Evolutionary conservation across 441 rosid genomes (phyloP).

Genomic region (Gossypium davidsonii): DNA sequence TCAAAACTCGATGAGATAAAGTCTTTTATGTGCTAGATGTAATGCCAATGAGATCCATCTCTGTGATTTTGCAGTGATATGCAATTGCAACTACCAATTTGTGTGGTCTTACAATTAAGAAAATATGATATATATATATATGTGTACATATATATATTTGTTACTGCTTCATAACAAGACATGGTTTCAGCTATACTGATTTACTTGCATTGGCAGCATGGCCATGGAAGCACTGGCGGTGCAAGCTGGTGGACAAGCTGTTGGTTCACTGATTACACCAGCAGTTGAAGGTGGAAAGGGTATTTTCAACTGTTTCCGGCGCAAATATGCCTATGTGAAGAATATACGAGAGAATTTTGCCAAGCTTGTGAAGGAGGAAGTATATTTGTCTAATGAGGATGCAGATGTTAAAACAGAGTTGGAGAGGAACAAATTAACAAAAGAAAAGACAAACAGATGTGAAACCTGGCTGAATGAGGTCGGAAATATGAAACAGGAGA

Average conservation of each 20-base stretch:
- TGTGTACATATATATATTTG: background rate
- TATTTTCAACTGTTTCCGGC: slow-evolving; percentile 1
- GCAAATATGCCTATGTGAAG: slow-evolving; percentile 8
- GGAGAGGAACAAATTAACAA: slow-evolving; percentile 1
- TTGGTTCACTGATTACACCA: slow-evolving; percentile 3
- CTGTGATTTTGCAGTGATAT: background rate
- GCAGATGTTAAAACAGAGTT: background rate
- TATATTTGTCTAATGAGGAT: background rate
- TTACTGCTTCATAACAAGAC: background rate
- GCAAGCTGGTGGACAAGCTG: slow-evolving; percentile 9
- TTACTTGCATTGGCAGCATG: slow-evolving; percentile 4
- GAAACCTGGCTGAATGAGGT: slow-evolving; percentile 9
- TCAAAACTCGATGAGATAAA: background rate
- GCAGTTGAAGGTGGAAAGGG: slow-evolving; percentile 7
- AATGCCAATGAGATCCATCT: background rate
- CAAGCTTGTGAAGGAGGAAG: background rate
- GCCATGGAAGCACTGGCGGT: background rate
- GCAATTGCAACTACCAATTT: background rate
- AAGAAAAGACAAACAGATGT: slow-evolving; percentile 9
- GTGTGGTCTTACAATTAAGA: background rate
- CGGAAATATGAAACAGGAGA: background rate
- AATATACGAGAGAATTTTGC: background rate
- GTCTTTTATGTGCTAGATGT: background rate
- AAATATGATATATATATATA: background rate
- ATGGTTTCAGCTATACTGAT: background rate